Percentiles rank a stretch among this genome's conserved stretches.
phyloP scores from a whole-genome alignment of 1,284 basidiomycete genomes.

The Ustilago loliicola region DNA sequence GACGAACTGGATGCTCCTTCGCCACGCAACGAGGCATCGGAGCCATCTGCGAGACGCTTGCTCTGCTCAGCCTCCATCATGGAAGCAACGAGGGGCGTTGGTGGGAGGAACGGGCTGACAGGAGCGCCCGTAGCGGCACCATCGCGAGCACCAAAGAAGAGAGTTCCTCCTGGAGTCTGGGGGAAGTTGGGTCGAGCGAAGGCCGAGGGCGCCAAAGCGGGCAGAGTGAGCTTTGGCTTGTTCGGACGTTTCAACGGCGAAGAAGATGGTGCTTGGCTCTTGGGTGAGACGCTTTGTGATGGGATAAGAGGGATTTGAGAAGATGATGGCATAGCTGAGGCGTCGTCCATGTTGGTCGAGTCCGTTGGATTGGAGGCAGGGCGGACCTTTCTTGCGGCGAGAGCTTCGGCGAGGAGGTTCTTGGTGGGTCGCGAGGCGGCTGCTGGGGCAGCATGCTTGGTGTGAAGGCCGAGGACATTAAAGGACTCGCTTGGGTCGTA shows the following conservation, averaged over 20 bases:
- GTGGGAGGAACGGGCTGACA: conserved; percentile 63
- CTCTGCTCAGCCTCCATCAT: conserved; percentile 52
- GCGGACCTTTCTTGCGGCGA: conserved; percentile 35
- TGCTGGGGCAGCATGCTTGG: conserved; percentile 20
- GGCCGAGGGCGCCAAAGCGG: conserved; percentile 34
- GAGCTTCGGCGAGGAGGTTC: conserved; percentile 41
- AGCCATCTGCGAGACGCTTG: conserved; percentile 17
- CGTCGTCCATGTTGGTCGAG: conserved; percentile 1
- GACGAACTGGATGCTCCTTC: conserved; percentile 16
- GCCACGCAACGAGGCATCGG: conserved; percentile 12
- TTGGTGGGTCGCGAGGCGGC: conserved; percentile 26
- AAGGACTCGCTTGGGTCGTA: conserved; percentile 38
- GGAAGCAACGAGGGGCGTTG: conserved; percentile 57
- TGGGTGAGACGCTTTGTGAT: conserved; percentile 32
- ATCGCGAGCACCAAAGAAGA: conserved; percentile 61
- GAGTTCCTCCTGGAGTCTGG: conserved; percentile 59
- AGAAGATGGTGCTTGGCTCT: conserved; percentile 10
- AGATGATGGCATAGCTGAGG: conserved; percentile 4
- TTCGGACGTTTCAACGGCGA: conserved; percentile 31
- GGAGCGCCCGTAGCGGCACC: conserved; percentile 61
- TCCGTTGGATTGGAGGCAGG: conserved; percentile 15
- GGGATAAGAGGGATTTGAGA: conserved; percentile 2
- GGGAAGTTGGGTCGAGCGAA: conserved; percentile 54
- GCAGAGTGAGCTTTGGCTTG: conserved; percentile 42
- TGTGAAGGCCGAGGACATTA: conserved; percentile 39